phyloP scores from a whole-genome alignment of 192 early-diverging fungal species.

The Backusella tuberculispora region DNA sequence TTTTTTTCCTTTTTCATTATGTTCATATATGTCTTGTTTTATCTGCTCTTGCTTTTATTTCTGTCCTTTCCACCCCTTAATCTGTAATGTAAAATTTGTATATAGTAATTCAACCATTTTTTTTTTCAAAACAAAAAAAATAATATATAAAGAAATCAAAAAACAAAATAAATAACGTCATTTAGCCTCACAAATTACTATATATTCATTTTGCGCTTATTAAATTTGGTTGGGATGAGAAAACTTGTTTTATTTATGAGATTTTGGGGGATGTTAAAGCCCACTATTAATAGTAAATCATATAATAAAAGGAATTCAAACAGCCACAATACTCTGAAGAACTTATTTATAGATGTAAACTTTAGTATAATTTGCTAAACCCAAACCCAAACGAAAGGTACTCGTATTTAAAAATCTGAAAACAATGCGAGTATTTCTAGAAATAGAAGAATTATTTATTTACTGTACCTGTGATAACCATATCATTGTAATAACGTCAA shows the following conservation, averaged over 20 bases:
- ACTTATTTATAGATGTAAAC: slow-evolving; percentile 5
- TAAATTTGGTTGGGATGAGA: neutral
- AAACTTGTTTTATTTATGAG: neutral
- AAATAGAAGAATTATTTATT: neutral
- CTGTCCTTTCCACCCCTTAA: slow-evolving; percentile 8
- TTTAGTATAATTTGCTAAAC: neutral
- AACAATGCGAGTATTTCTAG: neutral
- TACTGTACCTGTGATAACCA: neutral
- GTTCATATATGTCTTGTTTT: slow-evolving; percentile 12
- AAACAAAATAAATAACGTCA: slow-evolving; percentile 15
- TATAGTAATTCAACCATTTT: slow-evolving; percentile 6
- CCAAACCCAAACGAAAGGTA: neutral
- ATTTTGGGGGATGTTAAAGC: neutral
- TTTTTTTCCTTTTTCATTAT: neutral
- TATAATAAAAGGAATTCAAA: neutral
- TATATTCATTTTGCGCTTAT: neutral
- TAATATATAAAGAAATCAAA: slow-evolving; percentile 1
- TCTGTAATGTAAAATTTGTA: slow-evolving; percentile 7
- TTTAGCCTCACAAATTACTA: neutral
- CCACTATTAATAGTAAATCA: neutral
- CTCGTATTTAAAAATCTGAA: neutral
- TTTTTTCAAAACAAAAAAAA: neutral
- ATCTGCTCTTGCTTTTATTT: slow-evolving; percentile 13
- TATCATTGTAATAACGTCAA: neutral
- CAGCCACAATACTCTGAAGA: neutral